These are phyloP conservation scores for Beauveria australis DNA, from an alignment of 2,329 filamentous ascomycete species.

Conservation along the genomic window DNA sequence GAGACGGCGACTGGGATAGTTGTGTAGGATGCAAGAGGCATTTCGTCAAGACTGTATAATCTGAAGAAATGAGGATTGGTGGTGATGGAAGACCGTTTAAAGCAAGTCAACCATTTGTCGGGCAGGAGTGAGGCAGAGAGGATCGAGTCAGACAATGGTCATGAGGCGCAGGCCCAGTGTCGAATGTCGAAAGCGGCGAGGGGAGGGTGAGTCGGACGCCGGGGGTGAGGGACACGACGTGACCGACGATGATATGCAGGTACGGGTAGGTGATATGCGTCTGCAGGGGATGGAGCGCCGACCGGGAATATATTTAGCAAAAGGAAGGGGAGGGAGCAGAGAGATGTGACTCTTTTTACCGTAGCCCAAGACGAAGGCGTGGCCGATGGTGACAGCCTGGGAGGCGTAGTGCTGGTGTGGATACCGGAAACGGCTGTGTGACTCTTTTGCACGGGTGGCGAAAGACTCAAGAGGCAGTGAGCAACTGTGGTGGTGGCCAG, in stretches of 20 bases:
- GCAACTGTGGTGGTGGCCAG: conserved; percentile 17
- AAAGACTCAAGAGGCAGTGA: conserved; percentile 18
- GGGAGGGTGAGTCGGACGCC: conserved; percentile 12
- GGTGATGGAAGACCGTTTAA: conserved; percentile 20
- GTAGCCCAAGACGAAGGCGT: conserved; percentile 21
- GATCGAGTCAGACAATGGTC: conserved; percentile 6
- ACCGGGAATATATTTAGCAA: conserved; percentile 3
- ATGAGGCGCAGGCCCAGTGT: background rate
- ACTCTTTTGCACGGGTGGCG: conserved; percentile 31
- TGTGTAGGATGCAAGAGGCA: conserved; percentile 47
- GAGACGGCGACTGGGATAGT: conserved; percentile 55
- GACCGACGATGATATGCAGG: conserved; percentile 13
- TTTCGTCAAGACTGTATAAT: conserved; percentile 35
- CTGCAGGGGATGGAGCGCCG: conserved; percentile 3
- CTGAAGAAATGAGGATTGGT: conserved; percentile 17
- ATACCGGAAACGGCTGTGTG: conserved; percentile 24
- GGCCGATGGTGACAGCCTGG: conserved; percentile 18
- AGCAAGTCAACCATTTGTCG: conserved; percentile 27
- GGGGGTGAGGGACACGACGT: conserved; percentile 16
- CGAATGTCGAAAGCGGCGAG: conserved; percentile 2
- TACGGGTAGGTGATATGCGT: conserved; percentile 8
- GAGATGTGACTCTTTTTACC: conserved; percentile 27
- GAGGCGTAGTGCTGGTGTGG: conserved; percentile 13
- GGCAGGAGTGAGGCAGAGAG: background rate
- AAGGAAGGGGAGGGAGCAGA: background rate